A percentile compares a stretch with the other conserved stretches of the same genome.
These are phyloP conservation scores for Hypoxylon perforatum DNA, from an alignment of 495 filamentous ascomycete species.

Conservation along the genomic window DNA sequence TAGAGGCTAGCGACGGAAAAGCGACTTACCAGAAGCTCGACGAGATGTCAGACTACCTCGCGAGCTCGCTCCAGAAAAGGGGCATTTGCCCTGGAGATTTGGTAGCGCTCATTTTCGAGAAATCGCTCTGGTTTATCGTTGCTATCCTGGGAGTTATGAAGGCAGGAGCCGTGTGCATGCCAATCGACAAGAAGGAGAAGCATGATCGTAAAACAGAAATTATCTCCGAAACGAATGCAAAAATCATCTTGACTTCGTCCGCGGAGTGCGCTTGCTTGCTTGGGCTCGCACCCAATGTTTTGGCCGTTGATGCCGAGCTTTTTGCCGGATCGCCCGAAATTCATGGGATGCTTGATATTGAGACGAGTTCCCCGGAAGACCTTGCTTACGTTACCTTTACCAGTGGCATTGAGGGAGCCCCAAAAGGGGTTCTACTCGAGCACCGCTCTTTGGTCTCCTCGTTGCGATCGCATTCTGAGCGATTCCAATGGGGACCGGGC, in stretches of 20 bases:
- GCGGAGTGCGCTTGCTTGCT: not conserved
- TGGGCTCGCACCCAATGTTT: slow-evolving; percentile 1
- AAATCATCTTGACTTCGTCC: slow-evolving; percentile 6
- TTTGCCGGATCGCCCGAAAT: not conserved
- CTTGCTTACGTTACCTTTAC: slow-evolving; percentile 55
- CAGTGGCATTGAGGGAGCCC: slow-evolving; percentile 56
- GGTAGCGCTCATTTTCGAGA: slow-evolving; percentile 62
- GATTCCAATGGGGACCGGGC: slow-evolving; percentile 49
- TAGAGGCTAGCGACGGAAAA: slow-evolving; percentile 59
- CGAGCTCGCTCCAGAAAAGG: slow-evolving; percentile 36
- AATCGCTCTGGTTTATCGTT: slow-evolving; percentile 58
- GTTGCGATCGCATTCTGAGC: slow-evolving; percentile 55
- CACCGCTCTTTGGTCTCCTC: slow-evolving; percentile 46
- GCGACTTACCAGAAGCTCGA: slow-evolving; percentile 64
- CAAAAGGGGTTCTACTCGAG: slow-evolving; percentile 51
- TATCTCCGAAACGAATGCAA: slow-evolving; percentile 28
- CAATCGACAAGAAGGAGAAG: slow-evolving; percentile 68
- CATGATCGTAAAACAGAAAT: slow-evolving; percentile 55
- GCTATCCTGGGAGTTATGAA: slow-evolving; percentile 59
- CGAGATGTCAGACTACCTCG: slow-evolving; percentile 56
- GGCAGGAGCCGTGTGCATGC: slow-evolving; percentile 60
- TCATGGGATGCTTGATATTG: not conserved
- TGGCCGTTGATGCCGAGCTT: not conserved
- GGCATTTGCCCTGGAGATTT: slow-evolving; percentile 46
- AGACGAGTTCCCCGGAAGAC: slow-evolving; percentile 15